Conservation (phyloP, 1,139 yeast species). For the Lodderomyces beijingensis region DNA sequence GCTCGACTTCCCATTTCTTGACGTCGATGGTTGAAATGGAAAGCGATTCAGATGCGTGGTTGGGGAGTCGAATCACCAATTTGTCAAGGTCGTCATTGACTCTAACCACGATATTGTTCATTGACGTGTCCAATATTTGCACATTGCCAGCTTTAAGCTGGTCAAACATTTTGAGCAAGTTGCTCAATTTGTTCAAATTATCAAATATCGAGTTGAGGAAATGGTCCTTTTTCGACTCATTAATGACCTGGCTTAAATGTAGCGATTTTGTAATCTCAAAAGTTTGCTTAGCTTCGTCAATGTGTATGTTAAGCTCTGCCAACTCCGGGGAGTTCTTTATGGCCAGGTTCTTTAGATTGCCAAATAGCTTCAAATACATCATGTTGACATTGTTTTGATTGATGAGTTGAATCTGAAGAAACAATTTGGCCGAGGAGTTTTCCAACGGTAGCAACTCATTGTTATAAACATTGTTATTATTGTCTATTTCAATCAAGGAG, state of each 20-base stretch:
- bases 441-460: conserved; percentile 30
- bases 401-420: conserved; percentile 27
- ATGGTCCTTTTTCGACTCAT: conserved; percentile 1
- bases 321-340: conserved; percentile 13
- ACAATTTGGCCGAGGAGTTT: conserved; percentile 33
- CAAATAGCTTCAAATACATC: conserved; percentile 28
- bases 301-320: conserved; percentile 18
- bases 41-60: conserved; percentile 16
- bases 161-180: conserved; percentile 30
- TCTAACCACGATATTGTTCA: conserved; percentile 26
- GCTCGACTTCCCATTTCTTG: conserved; percentile 7
- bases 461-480: conserved; percentile 34
- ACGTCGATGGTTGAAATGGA: conserved; percentile 8
- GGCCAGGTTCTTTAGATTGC: conserved; percentile 26
- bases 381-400: conserved; percentile 17
- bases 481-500: conserved; percentile 28
- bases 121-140: conserved; percentile 24
- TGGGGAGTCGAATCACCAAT: conserved; percentile 23
- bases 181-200: conserved; percentile 28
- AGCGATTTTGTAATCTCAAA: conserved; percentile 29
- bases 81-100: conserved; percentile 23
- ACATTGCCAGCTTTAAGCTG: conserved; percentile 29
- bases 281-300: conserved; percentile 18
- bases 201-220: conserved; percentile 26
- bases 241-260: conserved; percentile 14